A percentile compares a stretch with the other conserved stretches of the same genome.
These are phyloP conservation scores for Mycena citricolor DNA, from an alignment of 1,284 basidiomycete genomes.

Conservation along the genomic window DNA sequence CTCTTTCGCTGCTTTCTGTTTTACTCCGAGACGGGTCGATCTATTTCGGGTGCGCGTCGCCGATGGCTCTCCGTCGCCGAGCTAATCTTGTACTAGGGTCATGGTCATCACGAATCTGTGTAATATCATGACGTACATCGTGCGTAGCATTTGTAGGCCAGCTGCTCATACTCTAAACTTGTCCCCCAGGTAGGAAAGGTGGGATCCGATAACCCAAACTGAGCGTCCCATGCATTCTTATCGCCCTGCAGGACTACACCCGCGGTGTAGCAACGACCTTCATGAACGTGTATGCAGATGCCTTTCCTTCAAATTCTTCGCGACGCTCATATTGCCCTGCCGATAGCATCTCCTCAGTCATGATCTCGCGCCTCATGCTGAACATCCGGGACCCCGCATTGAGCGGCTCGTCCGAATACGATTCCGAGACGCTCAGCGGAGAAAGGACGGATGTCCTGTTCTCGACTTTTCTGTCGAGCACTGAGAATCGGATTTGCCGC, in stretches of 20 bases:
- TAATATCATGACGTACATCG: neutral
- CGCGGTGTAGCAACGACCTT: slow-evolving; percentile 13
- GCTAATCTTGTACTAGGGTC: neutral
- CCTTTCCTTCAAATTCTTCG: too few species aligned
- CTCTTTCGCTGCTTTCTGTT: neutral
- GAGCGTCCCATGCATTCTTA: too few species aligned
- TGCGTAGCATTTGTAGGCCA: too few species aligned
- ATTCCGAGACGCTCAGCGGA: too few species aligned
- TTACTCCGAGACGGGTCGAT: slow-evolving; percentile 10
- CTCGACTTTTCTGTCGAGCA: too few species aligned
- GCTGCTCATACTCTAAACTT: too few species aligned
- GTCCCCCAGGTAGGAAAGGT: too few species aligned
- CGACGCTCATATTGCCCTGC: too few species aligned
- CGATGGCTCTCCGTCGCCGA: neutral
- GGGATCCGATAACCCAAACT: too few species aligned
- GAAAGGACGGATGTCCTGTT: too few species aligned
- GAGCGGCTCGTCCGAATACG: too few species aligned
- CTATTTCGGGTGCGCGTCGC: slow-evolving; percentile 1
- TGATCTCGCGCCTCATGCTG: slow-evolving; percentile 2
- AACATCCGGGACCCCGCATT: neutral
- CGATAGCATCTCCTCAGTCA: slow-evolving; percentile 1
- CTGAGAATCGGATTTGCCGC: too few species aligned
- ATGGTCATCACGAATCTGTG: neutral
- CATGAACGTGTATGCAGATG: slow-evolving; percentile 18
- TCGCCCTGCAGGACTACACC: slow-evolving; percentile 2